phyloP scores from a whole-genome alignment of 2,329 filamentous ascomycete genomes.

The Seiridium unicorne region DNA sequence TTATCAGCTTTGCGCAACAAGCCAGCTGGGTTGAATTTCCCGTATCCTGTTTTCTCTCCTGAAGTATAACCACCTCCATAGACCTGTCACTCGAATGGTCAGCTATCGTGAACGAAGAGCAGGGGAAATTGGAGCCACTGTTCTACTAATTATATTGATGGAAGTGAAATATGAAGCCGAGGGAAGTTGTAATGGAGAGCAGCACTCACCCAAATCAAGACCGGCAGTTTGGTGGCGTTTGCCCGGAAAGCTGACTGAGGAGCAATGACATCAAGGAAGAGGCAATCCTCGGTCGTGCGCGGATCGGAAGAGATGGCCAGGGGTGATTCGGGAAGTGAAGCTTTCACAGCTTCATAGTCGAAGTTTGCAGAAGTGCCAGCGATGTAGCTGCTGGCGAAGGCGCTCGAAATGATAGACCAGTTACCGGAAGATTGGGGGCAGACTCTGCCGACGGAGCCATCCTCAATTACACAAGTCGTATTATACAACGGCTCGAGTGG shows the following conservation, averaged over 20 bases:
- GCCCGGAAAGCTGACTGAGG: neutral
- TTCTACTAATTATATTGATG: too few relatives aligned
- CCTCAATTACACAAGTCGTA: neutral
- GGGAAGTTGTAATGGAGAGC: neutral
- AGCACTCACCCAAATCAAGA: neutral
- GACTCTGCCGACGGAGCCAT: neutral
- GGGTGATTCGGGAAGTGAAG: neutral
- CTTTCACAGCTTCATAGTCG: neutral
- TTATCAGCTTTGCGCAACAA: neutral
- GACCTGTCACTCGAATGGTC: neutral
- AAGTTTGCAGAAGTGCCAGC: neutral
- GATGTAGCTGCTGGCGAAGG: neutral
- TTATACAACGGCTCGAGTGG: neutral
- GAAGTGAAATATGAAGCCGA: neutral
- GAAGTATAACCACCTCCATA: neutral
- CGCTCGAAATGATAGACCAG: neutral
- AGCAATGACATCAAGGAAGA: neutral
- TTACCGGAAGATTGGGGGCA: neutral
- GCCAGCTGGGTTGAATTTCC: neutral
- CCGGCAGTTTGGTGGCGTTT: neutral
- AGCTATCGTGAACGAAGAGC: neutral
- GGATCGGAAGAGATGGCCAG: neutral
- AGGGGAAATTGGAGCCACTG: too few relatives aligned
- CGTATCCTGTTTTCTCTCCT: neutral
- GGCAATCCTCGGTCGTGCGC: neutral